A percentile compares a stretch with the other conserved stretches of the same genome.
Conservation (phyloP, 2,329 filamentous ascomycete species). For the Cytospora schulzeri region DNA sequence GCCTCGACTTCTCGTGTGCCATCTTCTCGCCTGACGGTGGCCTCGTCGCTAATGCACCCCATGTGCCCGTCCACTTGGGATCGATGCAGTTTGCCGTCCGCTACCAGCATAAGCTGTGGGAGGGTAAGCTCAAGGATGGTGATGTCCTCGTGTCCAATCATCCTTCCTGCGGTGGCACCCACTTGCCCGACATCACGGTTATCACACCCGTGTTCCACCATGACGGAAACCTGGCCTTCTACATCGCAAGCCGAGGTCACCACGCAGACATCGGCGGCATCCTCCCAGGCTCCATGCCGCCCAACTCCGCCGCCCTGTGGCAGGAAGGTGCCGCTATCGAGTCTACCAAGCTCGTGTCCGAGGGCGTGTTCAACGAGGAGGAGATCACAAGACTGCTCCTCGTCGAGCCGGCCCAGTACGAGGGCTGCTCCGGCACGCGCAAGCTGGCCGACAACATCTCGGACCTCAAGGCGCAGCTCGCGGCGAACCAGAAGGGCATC, state of each 20-base stretch:
- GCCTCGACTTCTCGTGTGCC: conserved; percentile 79
- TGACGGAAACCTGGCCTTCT: conserved; percentile 43
- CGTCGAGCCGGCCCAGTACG: conserved; percentile 66
- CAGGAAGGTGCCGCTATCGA: conserved; percentile 62
- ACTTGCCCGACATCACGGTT: conserved; percentile 44
- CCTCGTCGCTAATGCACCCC: conserved; percentile 74
- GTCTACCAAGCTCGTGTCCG: conserved; percentile 64
- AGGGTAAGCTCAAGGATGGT: conserved; percentile 40
- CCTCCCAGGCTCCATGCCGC: conserved; percentile 74
- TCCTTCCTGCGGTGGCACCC: conserved; percentile 40
- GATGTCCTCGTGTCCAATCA: conserved; percentile 43
- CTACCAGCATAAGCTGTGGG: conserved; percentile 71
- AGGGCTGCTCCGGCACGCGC: conserved; percentile 67
- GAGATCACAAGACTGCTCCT: conserved; percentile 67
- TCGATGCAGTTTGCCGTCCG: conserved; percentile 79
- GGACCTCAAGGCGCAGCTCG: conserved; percentile 74
- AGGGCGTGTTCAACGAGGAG: conserved; percentile 70
- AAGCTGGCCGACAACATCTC: conserved; percentile 74
- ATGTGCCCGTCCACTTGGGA: conserved; percentile 75
- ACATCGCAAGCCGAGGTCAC: conserved; percentile 70
- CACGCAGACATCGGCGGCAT: conserved; percentile 57
- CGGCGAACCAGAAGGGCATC: conserved; percentile 75
- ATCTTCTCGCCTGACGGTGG: conserved; percentile 75
- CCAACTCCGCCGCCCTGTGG: conserved; percentile 62
- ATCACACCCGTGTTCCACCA: conserved; percentile 41